phyloP scores from a whole-genome alignment of 169 alveolate genomes.

The Amoebophrya sp. region DNA sequence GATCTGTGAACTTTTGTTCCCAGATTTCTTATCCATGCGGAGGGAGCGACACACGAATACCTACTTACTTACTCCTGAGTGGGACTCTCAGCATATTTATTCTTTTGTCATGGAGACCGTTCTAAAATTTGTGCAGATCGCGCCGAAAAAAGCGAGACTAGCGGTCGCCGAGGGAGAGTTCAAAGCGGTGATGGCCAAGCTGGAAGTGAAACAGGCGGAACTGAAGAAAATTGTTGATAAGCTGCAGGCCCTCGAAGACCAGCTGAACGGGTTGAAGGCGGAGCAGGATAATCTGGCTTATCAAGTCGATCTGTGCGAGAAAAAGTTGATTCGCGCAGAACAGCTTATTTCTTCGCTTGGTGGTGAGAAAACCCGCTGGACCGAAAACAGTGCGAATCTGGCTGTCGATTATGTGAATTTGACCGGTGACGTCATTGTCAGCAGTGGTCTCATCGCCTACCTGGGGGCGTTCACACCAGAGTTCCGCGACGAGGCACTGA shows the following conservation, averaged over 20 bases:
- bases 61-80: no score
- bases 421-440: constrained; percentile 77
- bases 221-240: constrained; percentile 57
- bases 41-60: no score
- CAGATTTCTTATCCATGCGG: no score
- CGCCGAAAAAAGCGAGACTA: constrained; percentile 65
- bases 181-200: constrained; percentile 53
- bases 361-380: constrained; percentile 84
- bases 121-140: no score
- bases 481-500: constrained; percentile 59
- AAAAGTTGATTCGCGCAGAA: constrained; percentile 71
- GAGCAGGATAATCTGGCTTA: constrained; percentile 60
- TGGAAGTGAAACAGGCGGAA: constrained; percentile 58
- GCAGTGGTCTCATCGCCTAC: constrained; percentile 77
- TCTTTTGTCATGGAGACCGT: no score
- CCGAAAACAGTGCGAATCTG: constrained; percentile 61
- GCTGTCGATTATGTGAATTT: constrained; percentile 60
- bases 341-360: constrained; percentile 71
- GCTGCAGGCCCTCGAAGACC: constrained; percentile 56
- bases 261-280: constrained; percentile 56
- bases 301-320: constrained; percentile 68
- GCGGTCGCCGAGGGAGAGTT: constrained; percentile 67
- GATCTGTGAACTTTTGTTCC: no score
- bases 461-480: constrained; percentile 79
- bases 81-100: no score